These are phyloP conservation scores for Hemisphaericaspora nanyangensis DNA, from an alignment of 805 yeast genomes.

Conservation along the genomic window DNA sequence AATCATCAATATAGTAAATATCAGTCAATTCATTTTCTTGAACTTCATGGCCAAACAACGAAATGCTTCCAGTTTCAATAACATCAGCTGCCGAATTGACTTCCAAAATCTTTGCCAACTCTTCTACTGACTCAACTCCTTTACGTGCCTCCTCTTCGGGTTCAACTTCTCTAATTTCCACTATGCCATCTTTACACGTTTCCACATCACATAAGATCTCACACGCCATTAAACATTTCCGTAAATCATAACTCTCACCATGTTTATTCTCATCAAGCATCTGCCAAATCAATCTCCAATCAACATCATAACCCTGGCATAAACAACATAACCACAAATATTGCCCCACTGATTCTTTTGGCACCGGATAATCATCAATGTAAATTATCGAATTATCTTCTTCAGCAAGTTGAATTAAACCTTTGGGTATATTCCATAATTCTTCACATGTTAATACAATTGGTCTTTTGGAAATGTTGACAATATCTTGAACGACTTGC, in stretches of 20 bases:
- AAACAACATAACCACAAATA: constrained; percentile 42
- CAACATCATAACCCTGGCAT: constrained; percentile 31
- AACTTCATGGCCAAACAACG: constrained; percentile 22
- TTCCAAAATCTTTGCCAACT: constrained; percentile 16
- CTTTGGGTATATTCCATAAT: constrained; percentile 43
- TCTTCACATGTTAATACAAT: constrained; percentile 63
- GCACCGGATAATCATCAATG: constrained; percentile 20
- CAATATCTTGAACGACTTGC: constrained; percentile 60
- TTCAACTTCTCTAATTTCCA: background rate
- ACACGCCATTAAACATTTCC: constrained; percentile 43
- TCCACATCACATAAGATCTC: constrained; percentile 35
- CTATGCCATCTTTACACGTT: background rate
- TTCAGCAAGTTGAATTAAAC: constrained; percentile 42
- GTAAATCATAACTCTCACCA: constrained; percentile 36
- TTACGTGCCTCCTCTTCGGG: too few species aligned
- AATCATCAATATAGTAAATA: constrained; percentile 29
- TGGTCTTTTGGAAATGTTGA: constrained; percentile 64
- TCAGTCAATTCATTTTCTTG: constrained; percentile 35
- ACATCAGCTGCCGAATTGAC: constrained; percentile 26
- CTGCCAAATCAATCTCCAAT: constrained; percentile 20
- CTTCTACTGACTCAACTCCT: background rate
- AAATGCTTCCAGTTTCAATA: constrained; percentile 19
- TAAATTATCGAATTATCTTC: constrained; percentile 38
- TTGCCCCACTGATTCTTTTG: constrained; percentile 15
- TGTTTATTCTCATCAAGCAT: constrained; percentile 18